These are phyloP conservation scores for Metschnikowia reukaufii DNA, from an alignment of 805 yeast species.

Conservation along the genomic window DNA sequence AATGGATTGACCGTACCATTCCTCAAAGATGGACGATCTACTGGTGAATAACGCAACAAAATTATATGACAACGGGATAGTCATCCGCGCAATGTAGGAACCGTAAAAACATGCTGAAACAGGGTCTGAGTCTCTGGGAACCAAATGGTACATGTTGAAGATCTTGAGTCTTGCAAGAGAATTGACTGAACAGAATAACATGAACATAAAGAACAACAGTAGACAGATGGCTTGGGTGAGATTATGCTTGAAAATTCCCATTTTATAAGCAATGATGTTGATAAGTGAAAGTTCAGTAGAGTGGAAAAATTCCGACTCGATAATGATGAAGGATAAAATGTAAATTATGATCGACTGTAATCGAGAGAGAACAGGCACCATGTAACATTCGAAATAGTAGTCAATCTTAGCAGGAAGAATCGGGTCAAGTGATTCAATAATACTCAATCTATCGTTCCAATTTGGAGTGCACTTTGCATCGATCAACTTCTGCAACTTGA, in stretches of 20 bases:
- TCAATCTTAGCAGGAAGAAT: slow-evolving; percentile 7
- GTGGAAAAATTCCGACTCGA: slow-evolving; percentile 76
- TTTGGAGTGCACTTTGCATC: slow-evolving; percentile 21
- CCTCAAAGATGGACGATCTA: slow-evolving; percentile 57
- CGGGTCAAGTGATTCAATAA: slow-evolving; percentile 5
- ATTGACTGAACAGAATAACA: slow-evolving; percentile 65
- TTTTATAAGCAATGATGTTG: slow-evolving; percentile 43
- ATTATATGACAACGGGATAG: slow-evolving; percentile 80
- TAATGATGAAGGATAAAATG: slow-evolving; percentile 49
- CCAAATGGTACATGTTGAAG: slow-evolving; percentile 76
- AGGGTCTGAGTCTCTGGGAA: slow-evolving; percentile 68
- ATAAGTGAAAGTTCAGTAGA: slow-evolving; percentile 65
- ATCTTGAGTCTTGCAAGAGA: slow-evolving; percentile 67
- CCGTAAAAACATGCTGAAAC: slow-evolving; percentile 76
- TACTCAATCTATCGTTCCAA: slow-evolving; percentile 16
- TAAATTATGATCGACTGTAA: slow-evolving; percentile 43
- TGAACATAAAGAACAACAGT: slow-evolving; percentile 50
- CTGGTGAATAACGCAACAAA: slow-evolving; percentile 64
- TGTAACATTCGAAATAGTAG: slow-evolving; percentile 34
- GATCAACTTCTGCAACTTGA: slow-evolving; percentile 12
- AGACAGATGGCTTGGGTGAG: slow-evolving; percentile 39
- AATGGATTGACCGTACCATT: slow-evolving; percentile 73
- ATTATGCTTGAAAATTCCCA: slow-evolving; percentile 27
- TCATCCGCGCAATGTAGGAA: slow-evolving; percentile 75
- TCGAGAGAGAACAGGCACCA: slow-evolving; percentile 49